phyloP scores from a whole-genome alignment of 768 basidiomycete genomes.

The Amanita rubescens region DNA sequence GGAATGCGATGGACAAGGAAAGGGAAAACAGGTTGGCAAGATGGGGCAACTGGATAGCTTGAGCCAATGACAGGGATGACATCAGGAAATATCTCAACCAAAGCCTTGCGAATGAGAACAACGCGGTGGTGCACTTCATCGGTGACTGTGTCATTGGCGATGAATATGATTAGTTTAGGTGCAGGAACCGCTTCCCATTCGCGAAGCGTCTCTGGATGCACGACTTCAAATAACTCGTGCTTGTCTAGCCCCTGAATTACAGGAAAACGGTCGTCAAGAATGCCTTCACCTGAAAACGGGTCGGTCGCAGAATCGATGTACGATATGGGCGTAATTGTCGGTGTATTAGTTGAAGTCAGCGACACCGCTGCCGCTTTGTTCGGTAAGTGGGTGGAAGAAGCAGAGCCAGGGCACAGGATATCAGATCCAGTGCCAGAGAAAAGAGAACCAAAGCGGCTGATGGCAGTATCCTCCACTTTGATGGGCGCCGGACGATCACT shows the following conservation, averaged over 20 bases:
- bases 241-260: neutral
- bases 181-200: neutral
- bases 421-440: no score
- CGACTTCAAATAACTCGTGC: neutral
- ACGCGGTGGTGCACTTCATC: neutral
- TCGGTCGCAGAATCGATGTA: no score
- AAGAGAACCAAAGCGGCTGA: no score
- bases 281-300: no score
- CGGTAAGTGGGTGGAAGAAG: no score
- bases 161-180: neutral
- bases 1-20: neutral
- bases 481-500: no score
- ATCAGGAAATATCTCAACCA: neutral
- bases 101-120: neutral
- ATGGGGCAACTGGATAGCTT: neutral
- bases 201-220: neutral
- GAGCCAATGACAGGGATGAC: neutral
- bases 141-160: neutral
- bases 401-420: no score
- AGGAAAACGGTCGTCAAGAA: neutral
- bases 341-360: no score
- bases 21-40: neutral
- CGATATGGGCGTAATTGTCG: no score
- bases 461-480: no score
- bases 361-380: no score